Evolutionary conservation across 345 rosid species (phyloP).

Genomic region (Balakata baccata): DNA sequence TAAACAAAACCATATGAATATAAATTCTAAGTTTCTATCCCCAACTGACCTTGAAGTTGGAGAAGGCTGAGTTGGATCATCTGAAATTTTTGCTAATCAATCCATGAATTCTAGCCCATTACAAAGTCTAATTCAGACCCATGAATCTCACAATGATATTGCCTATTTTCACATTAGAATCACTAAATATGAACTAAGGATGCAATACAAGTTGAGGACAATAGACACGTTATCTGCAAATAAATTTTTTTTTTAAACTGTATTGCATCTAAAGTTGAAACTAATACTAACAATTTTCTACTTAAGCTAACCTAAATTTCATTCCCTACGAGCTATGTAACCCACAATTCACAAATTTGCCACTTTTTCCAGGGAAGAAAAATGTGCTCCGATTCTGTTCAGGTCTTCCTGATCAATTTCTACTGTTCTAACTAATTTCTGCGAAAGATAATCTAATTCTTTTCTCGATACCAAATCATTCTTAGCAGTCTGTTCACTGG

Average conservation of each 20-base stretch:
- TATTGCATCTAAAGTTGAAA: not conserved
- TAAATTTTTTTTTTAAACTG: not conserved
- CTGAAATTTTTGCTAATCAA: too few relatives aligned
- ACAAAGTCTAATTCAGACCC: too few relatives aligned
- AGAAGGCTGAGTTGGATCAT: too few relatives aligned
- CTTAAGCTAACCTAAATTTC: constrained; percentile 7
- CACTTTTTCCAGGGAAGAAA: constrained; percentile 49
- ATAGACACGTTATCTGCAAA: too few relatives aligned
- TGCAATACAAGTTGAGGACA: too few relatives aligned
- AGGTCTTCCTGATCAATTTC: constrained; percentile 62
- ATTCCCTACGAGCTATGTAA: constrained; percentile 25
- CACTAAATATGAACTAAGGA: too few relatives aligned
- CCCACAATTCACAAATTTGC: constrained; percentile 35
- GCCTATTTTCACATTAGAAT: too few relatives aligned
- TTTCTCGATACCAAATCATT: constrained; percentile 22
- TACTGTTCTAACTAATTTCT: constrained; percentile 36
- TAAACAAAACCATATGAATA: too few relatives aligned
- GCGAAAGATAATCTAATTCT: constrained; percentile 25
- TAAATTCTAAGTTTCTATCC: too few relatives aligned
- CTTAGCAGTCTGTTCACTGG: constrained; percentile 23
- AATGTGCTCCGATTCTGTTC: constrained; percentile 39
- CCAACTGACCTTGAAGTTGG: too few relatives aligned
- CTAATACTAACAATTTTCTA: not conserved
- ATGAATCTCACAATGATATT: too few relatives aligned
- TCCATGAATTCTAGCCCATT: too few relatives aligned